Base-by-base conservation (phyloP, 306 rosid species). In the Acacia confusa region DNA sequence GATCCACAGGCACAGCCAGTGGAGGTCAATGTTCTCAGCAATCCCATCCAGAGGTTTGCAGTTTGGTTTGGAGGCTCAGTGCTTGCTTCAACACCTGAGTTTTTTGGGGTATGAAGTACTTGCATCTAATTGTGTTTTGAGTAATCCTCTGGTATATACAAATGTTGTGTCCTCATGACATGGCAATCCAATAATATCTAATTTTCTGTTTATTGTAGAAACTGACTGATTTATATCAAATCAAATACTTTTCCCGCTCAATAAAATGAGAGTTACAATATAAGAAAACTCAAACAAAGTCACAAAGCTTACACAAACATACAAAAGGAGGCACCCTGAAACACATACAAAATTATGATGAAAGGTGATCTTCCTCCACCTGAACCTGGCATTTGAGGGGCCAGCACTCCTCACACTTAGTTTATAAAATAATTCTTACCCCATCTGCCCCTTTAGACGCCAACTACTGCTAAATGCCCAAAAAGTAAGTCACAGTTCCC, bases 51-150 rank as follows among this genome's bases (percentile, higher is more conserved):
- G 92, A 96, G 97, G 88, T 93, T 84, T 87, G 99, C 99, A 75
- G 99, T 96, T 84, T 96, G 99, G 99, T 96, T 96, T 82, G 99
- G 99, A 75, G 99, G 99, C 65, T 96, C 99, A 14, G 98, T 96
- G 28, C 99, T 96, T 78, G 98, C 99, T 75, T 96, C 99, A 79
- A 96, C 99, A 52, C 99, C 98, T 10, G 99, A 96, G 43, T 96
- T 91, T 89, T 96, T 89, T 80, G 87, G 87, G 89, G 99, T 96
- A 89, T 67, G 90, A 77, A 77, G 76, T 83, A 20, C 53, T 41
- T 63, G 27, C 11, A 30, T 68, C 34, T 69, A 70, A 52, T 66
- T 13, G 4, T 52, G 34, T 52, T 67, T 68, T 45, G 24, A 58
- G n/a, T 58, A 67, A n/a, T 48, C 14, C 41, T 72, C n/a, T 0